Evolutionary conservation across 352 stramenopile species (phyloP).

Genomic region (Phytopythium montanum): DNA sequence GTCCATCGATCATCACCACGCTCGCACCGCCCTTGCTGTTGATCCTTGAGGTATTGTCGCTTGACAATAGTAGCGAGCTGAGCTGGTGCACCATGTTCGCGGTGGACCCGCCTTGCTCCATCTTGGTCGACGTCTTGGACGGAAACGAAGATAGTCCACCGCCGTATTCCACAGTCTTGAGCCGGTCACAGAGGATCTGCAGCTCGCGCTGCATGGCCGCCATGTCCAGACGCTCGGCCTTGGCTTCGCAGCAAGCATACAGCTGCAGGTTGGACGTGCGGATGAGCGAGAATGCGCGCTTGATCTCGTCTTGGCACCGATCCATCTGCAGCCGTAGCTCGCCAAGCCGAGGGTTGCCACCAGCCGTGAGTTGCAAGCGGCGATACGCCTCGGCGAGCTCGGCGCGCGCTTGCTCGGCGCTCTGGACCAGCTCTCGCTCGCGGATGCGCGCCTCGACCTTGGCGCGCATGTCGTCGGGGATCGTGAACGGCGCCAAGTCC

Average conservation of each 20-base stretch:
- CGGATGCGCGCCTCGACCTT: slow-evolving; percentile 74
- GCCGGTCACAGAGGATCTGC: slow-evolving; percentile 32
- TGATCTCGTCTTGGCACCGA: slow-evolving; percentile 62
- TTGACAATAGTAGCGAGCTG: not conserved
- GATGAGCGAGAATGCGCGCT: slow-evolving; percentile 64
- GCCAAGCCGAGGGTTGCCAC: slow-evolving; percentile 48
- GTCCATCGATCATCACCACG: slow-evolving; percentile 1
- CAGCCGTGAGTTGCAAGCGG: slow-evolving; percentile 42
- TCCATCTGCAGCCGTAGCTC: slow-evolving; percentile 61
- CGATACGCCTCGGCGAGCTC: slow-evolving; percentile 63
- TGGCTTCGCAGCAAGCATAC: slow-evolving; percentile 61
- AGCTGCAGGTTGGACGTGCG: slow-evolving; percentile 60
- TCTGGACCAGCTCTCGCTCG: slow-evolving; percentile 39
- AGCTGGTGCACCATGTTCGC: not conserved
- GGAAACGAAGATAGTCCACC: not conserved
- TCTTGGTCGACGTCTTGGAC: not conserved
- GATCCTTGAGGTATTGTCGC: not conserved
- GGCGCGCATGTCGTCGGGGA: slow-evolving; percentile 74
- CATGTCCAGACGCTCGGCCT: slow-evolving; percentile 53
- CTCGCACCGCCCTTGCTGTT: not conserved
- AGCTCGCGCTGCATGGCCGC: slow-evolving; percentile 44
- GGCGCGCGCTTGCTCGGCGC: slow-evolving; percentile 31
- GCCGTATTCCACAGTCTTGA: slow-evolving; percentile 13
- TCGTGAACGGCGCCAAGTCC: slow-evolving; percentile 67
- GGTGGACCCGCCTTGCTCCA: not conserved